These are phyloP conservation scores for Penicillium fuscoglaucum DNA, from an alignment of 2,329 filamentous ascomycete genomes.

Conservation along the genomic window DNA sequence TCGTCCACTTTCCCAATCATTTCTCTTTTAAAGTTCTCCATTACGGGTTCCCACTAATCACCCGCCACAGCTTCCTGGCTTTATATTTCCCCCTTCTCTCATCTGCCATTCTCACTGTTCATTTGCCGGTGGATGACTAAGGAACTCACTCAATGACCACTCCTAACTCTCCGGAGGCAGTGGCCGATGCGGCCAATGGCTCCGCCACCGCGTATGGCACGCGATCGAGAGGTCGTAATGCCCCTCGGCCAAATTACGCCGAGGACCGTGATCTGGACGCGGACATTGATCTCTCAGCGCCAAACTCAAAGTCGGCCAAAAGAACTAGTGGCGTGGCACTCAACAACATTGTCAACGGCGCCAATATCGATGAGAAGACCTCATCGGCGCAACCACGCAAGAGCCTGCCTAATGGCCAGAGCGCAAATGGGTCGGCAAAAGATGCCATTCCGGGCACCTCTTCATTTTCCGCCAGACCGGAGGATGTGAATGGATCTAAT, in stretches of 20 bases:
- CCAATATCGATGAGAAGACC: slow-evolving; percentile 42
- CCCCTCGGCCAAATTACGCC: slow-evolving; percentile 87
- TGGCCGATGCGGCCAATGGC: slow-evolving; percentile 39
- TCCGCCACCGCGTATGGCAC: slow-evolving; percentile 77
- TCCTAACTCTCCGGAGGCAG: slow-evolving; percentile 44
- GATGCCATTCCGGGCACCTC: slow-evolving; percentile 59
- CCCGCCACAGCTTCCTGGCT: slow-evolving; percentile 10
- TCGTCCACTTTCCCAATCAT: slow-evolving; percentile 11
- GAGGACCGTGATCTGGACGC: slow-evolving; percentile 89
- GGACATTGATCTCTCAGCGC: slow-evolving; percentile 72
- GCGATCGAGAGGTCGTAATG: slow-evolving; percentile 83
- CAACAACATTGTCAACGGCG: slow-evolving; percentile 32
- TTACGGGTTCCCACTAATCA: slow-evolving; percentile 13
- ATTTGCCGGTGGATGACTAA: slow-evolving; percentile 35
- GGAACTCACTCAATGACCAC: slow-evolving; percentile 47
- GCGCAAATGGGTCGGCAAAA: slow-evolving; percentile 38
- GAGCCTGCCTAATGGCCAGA: slow-evolving; percentile 39
- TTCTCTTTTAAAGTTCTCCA: background rate
- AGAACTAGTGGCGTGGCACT: slow-evolving; percentile 28
- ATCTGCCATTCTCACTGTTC: slow-evolving; percentile 11
- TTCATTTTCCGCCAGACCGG: slow-evolving; percentile 56
- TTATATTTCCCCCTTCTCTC: slow-evolving; percentile 23
- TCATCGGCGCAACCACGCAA: slow-evolving; percentile 44
- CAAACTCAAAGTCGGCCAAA: slow-evolving; percentile 35
- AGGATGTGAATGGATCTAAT: slow-evolving; percentile 45